Base-by-base conservation (phyloP, 2,329 filamentous ascomycete species). In the Pezicula carpinea region DNA sequence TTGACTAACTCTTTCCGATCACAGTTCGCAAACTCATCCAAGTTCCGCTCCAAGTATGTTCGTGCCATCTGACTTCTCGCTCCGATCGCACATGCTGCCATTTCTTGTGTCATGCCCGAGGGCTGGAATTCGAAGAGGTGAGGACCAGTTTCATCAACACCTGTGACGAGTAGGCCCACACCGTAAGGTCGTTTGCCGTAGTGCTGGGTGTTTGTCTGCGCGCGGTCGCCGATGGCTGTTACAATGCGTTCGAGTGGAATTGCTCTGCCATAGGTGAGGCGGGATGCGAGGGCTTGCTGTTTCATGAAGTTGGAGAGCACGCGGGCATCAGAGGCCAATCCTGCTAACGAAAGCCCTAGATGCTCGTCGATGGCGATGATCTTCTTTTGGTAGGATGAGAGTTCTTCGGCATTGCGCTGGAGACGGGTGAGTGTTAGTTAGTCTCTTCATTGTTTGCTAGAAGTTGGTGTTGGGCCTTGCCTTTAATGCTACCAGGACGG, bases 221-320 rank as follows among this genome's bases (percentile, higher is more conserved):
- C 93, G 70, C 95, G 93, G 69, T 96, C 90, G 60, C 88, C 92
- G 65, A 99, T 96, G 70, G 92, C 86, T 56, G 83, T 80, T 58
- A 96, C 91, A 61, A 97, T 89, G 53, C 87, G 86, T 64, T 89
- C 85, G 65, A 97, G 76, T 26, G 90, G 89, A 66, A 99, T 93
- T 58, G 91, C 83, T 58, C 93, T 91, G 71, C 89, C 92, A 75
- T 96, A 97, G 48, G 90, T 96, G 61, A 99, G 85, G 69, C 92
- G 90, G 62, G 93, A 92, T 63, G 89, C 87, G 63, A 99, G 89
- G 54, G 89, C 95, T 74, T 97, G 93, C 74, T 96, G 90, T 77
- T 96, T 97, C 92, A 99, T 97, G 77, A 96, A 99, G 82, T 99
- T 99, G 77, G 91, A 96, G 61, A 99, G 90, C 61, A 99, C 93